Percentiles rank a stretch among this genome's conserved stretches.
Conservation (phyloP, 2,329 filamentous ascomycete genomes). For the Leptographium flavum region DNA sequence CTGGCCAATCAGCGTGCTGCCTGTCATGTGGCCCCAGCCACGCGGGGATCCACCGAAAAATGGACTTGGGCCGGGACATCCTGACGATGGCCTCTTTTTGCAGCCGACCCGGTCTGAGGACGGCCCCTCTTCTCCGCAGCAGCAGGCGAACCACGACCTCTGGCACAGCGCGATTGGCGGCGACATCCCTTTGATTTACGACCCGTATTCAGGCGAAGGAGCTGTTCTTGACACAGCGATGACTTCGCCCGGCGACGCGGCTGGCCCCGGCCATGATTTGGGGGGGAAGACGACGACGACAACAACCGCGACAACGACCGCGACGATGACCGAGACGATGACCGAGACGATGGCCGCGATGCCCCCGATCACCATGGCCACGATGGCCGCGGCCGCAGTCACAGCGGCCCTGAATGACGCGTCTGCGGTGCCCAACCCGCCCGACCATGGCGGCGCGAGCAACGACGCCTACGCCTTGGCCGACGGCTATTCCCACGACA, state of each 20-base stretch:
- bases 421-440: background rate
- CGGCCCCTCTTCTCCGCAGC: background rate
- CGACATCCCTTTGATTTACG: slow-evolving; percentile 11
- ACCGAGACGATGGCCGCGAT: background rate
- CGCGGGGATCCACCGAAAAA: background rate
- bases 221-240: slow-evolving; percentile 39
- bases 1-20: background rate
- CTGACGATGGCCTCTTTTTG: background rate
- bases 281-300: background rate
- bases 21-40: background rate
- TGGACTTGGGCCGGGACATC: slow-evolving; percentile 1
- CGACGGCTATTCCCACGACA: background rate
- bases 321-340: background rate
- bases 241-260: slow-evolving; percentile 36
- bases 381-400: background rate
- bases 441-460: background rate
- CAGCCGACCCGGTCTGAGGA: background rate
- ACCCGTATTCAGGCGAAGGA: slow-evolving; percentile 31
- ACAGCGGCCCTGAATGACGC: too few species aligned
- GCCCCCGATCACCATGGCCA: background rate
- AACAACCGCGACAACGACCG: background rate
- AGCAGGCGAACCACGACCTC: background rate
- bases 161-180: background rate
- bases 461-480: too few species aligned
- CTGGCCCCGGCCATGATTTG: background rate